Evolutionary conservation across 441 rosid species (phyloP).

Genomic region (Isatis lusitanica): DNA sequence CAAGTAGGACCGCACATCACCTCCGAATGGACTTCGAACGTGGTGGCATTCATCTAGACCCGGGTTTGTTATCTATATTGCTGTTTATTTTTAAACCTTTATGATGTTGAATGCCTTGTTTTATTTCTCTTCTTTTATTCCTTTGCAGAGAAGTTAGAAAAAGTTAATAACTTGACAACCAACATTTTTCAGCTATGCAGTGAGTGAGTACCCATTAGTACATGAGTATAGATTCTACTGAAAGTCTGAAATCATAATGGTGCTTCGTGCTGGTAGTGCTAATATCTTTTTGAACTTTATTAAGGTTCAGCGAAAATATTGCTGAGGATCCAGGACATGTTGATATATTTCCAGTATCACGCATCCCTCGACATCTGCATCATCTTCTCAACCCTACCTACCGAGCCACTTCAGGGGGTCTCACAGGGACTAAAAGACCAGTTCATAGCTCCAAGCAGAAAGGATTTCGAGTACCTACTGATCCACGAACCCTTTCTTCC

Average conservation of each 20-base stretch:
- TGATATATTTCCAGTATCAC: slow-evolving; percentile 76
- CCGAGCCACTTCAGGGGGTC: slow-evolving; percentile 40
- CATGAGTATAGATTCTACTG: not conserved
- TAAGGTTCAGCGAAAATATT: slow-evolving; percentile 82
- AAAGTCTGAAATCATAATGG: not conserved
- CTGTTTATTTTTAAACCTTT: slow-evolving; percentile 14
- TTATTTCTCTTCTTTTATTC: not conserved
- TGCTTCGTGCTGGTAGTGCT: slow-evolving; percentile 8
- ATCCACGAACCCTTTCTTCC: slow-evolving; percentile 55
- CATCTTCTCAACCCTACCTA: slow-evolving; percentile 65
- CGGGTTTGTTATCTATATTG: slow-evolving; percentile 47
- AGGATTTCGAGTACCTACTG: slow-evolving; percentile 73
- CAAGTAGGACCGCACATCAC: slow-evolving; percentile 74
- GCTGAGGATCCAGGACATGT: slow-evolving; percentile 74
- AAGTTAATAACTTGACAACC: slow-evolving; percentile 72
- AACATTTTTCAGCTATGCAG: slow-evolving; percentile 64
- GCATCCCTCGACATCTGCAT: slow-evolving; percentile 69
- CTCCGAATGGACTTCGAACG: slow-evolving; percentile 82
- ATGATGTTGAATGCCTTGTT: slow-evolving; percentile 17
- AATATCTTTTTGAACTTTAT: slow-evolving; percentile 25
- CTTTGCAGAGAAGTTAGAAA: slow-evolving; percentile 72
- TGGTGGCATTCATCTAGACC: slow-evolving; percentile 91
- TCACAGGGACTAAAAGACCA: slow-evolving; percentile 43
- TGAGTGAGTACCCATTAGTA: slow-evolving; percentile 55
- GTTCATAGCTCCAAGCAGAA: slow-evolving; percentile 44